phyloP scores from a whole-genome alignment of 805 yeast species.

The Saccharomycopsis capsularis region DNA sequence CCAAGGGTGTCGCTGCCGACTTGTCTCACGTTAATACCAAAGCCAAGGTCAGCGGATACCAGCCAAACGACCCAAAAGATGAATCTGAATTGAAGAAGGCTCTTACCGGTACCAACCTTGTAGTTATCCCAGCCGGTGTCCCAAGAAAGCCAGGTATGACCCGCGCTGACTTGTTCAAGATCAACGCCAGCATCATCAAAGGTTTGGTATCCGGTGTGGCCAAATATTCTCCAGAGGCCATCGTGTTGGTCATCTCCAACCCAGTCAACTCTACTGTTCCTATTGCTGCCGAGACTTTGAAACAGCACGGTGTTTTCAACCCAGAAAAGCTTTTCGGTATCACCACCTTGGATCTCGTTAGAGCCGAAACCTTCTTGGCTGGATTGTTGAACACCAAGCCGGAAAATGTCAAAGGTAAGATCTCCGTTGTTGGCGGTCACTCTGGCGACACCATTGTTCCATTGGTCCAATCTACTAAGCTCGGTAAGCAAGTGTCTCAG shows the following conservation, averaged over 20 bases:
- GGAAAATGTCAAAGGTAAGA: slow-evolving; percentile 28
- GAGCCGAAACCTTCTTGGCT: slow-evolving; percentile 63
- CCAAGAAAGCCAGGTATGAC: slow-evolving; percentile 90
- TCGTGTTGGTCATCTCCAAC: slow-evolving; percentile 62
- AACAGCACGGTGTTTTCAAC: slow-evolving; percentile 61
- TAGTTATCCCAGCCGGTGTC: slow-evolving; percentile 84
- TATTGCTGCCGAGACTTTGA: slow-evolving; percentile 72
- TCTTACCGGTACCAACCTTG: slow-evolving; percentile 70
- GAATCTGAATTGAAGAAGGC: slow-evolving; percentile 57
- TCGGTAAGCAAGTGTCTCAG: slow-evolving; percentile 28
- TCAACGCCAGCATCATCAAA: slow-evolving; percentile 75
- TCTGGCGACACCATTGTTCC: slow-evolving; percentile 81
- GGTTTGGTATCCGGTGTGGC: slow-evolving; percentile 67
- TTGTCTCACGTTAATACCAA: slow-evolving; percentile 72
- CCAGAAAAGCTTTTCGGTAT: slow-evolving; percentile 70
- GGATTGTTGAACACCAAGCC: slow-evolving; percentile 10
- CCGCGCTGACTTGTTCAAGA: slow-evolving; percentile 76
- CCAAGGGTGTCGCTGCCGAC: slow-evolving; percentile 77
- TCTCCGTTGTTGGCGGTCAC: slow-evolving; percentile 81
- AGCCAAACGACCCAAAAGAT: slow-evolving; percentile 40
- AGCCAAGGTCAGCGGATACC: slow-evolving; percentile 52
- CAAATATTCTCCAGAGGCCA: slow-evolving; percentile 58
- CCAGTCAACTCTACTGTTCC: slow-evolving; percentile 84
- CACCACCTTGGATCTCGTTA: slow-evolving; percentile 70
- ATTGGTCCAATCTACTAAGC: slow-evolving; percentile 49